Evolutionary conservation across 1,284 basidiomycete genomes (phyloP), one percentile per base, ranked within the genome.

Genomic region (Cryptococcus sp.): DNA sequence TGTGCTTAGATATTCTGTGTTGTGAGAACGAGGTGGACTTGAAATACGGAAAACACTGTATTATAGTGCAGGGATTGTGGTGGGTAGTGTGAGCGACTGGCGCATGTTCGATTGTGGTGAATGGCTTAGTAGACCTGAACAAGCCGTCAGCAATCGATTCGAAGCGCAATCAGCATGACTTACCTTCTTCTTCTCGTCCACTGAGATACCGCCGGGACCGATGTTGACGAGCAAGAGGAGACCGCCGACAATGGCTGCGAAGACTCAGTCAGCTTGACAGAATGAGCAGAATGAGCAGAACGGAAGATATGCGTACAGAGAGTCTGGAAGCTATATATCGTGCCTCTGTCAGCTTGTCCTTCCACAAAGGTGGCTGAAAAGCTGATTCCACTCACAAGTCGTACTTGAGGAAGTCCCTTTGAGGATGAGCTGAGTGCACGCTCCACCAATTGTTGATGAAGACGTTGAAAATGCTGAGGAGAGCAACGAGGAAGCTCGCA

Each of bases 361-460:
- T 35, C 42, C 15, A 22, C n/a, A 1, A 22, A 22, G 16, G 15
- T 23, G 30, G 13, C 19, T 47, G 30, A 41, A 43, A 47, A 27
- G 49, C 30, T 22, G 11, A 30, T 38, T 30, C 38, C 13, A 69
- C 70, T 69, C 52, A 75, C 69, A 76, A 79, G 66, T 73, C 72
- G 61, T 78, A 89, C 87, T 96, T 96, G 74, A 99, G 85, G 86
- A 99, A 99, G 76, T 99, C 96, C 58, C 95, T 86, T 73, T 93
- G 90, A 60, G 94, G 95, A 80, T 99, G 95, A 50, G 86, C 85
- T 50, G 87, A 84, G 78, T 93, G 89, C n/a, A 98, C 87, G 66
- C 86, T 88, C 96, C 95, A 99, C 88, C 91, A 99, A 81, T 97
- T 97, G 85, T 99, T 99, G 80, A 93, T 91, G 71, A 95, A 90